These are phyloP conservation scores for Quercus lobata DNA, from an alignment of 331 rosid species.

Conservation along the genomic window DNA sequence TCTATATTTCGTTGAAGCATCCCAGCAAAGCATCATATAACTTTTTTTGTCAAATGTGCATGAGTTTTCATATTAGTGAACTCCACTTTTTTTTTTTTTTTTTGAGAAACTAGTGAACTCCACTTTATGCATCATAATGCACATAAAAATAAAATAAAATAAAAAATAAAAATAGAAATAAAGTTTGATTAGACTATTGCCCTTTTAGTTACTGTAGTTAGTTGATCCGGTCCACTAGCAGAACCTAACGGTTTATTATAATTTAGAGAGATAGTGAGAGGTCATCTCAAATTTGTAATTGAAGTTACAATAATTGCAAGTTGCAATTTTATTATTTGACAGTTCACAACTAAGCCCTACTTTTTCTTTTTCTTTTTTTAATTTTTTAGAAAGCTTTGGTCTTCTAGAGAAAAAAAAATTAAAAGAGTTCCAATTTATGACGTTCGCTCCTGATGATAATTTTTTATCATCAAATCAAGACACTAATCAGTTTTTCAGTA, in stretches of 20 bases:
- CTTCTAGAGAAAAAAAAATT: no score
- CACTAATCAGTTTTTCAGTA: rapidly evolving
- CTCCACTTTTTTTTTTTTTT: neutral
- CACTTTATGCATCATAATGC: constrained; percentile 4
- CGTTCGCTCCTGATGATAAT: rapidly evolving
- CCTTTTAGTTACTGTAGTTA: neutral
- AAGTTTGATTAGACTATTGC: neutral
- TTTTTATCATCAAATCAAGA: no score
- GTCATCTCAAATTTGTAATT: neutral
- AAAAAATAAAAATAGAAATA: neutral
- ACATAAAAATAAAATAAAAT: neutral
- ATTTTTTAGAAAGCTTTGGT: no score
- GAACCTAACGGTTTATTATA: neutral
- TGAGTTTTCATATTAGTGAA: neutral
- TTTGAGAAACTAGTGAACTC: neutral
- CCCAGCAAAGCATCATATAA: neutral
- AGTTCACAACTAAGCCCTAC: neutral
- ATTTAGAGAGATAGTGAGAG: neutral
- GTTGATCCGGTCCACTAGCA: neutral
- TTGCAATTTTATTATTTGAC: neutral
- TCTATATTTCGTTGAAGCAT: constrained; percentile 16
- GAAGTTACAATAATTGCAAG: neutral
- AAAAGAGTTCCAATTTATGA: rapidly evolving
- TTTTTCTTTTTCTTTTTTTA: no score
- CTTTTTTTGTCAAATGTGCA: constrained; percentile 1